Evolutionary conservation across 2,329 filamentous ascomycete genomes (phyloP).

Genomic region (Cladophialophora yegresii): DNA sequence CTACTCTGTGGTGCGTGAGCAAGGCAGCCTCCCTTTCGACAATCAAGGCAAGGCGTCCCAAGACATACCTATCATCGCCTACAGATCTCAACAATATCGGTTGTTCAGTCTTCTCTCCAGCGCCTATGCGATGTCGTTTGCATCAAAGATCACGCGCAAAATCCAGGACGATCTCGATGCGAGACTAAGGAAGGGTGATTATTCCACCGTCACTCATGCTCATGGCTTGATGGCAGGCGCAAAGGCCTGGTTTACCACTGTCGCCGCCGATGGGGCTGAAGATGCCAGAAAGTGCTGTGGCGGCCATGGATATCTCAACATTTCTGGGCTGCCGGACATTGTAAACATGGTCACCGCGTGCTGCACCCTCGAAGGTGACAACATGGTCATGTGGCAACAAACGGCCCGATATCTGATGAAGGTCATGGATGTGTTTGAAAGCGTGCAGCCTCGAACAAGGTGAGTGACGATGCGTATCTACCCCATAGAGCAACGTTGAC

Average conservation of each 20-base stretch:
- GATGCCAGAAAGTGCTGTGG: slow-evolving; percentile 1
- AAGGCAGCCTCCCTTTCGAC: slow-evolving; percentile 1
- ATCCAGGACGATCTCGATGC: slow-evolving; percentile 6
- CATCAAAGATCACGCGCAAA: not conserved
- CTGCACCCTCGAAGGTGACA: slow-evolving; percentile 3
- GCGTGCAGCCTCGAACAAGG: not conserved
- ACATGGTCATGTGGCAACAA: slow-evolving; percentile 6
- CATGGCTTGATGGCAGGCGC: slow-evolving; percentile 1
- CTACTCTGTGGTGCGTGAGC: not conserved
- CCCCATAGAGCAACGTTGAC: not conserved
- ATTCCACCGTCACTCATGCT: not conserved
- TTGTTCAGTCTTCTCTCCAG: not conserved
- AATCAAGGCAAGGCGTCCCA: not conserved
- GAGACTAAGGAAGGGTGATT: not conserved
- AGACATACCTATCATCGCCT: not conserved
- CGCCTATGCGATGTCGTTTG: slow-evolving; percentile 1
- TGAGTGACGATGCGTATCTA: not conserved
- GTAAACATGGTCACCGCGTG: not conserved
- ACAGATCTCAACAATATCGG: slow-evolving; percentile 2
- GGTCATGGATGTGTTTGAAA: slow-evolving; percentile 6
- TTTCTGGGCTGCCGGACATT: not conserved
- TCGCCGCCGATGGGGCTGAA: not conserved
- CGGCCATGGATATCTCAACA: slow-evolving; percentile 1
- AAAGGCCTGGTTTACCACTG: slow-evolving; percentile 4
- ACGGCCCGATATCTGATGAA: slow-evolving; percentile 1